Evolutionary conservation across 2,329 filamentous ascomycete species (phyloP).

Genomic region (Coniochaeta sp.): DNA sequence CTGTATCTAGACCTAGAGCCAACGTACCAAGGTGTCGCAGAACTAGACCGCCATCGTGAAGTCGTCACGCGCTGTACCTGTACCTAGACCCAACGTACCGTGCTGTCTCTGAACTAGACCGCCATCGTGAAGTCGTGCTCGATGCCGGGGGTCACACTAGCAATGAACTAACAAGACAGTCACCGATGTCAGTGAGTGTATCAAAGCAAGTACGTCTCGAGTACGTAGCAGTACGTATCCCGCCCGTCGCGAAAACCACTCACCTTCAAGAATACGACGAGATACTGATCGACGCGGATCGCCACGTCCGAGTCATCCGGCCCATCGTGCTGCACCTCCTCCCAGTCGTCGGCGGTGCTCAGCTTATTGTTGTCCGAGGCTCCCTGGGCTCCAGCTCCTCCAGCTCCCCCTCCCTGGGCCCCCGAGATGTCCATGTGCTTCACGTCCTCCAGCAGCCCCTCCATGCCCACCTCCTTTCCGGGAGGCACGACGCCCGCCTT

Average conservation of each 20-base stretch:
- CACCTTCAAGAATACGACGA: constrained; percentile 82
- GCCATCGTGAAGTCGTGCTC: constrained; percentile 98
- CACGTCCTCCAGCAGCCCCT: constrained; percentile 79
- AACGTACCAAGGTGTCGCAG: too few species aligned
- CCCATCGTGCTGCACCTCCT: constrained; percentile 55
- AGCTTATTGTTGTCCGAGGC: constrained; percentile 35
- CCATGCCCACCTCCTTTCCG: constrained; percentile 56
- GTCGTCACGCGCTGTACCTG: not conserved
- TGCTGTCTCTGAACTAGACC: constrained; percentile 41
- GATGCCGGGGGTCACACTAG: constrained; percentile 90
- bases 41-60: too few species aligned
- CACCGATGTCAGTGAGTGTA: constrained; percentile 5
- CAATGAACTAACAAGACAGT: constrained; percentile 54
- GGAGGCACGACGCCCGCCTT: constrained; percentile 45
- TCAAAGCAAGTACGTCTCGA: too few species aligned
- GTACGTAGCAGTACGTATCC: too few species aligned
- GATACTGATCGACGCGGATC: constrained; percentile 81
- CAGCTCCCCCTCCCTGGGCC: constrained; percentile 64
- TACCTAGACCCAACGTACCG: not conserved
- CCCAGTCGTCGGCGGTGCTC: constrained; percentile 54
- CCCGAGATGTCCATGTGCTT: constrained; percentile 53
- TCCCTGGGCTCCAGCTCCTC: constrained; percentile 62
- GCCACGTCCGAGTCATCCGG: constrained; percentile 68
- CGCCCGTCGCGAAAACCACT: not conserved
- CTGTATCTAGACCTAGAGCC: too few species aligned